These are phyloP conservation scores for Syncephalastrum racemosum DNA, from an alignment of 371 early-diverging fungal species.

Conservation along the genomic window DNA sequence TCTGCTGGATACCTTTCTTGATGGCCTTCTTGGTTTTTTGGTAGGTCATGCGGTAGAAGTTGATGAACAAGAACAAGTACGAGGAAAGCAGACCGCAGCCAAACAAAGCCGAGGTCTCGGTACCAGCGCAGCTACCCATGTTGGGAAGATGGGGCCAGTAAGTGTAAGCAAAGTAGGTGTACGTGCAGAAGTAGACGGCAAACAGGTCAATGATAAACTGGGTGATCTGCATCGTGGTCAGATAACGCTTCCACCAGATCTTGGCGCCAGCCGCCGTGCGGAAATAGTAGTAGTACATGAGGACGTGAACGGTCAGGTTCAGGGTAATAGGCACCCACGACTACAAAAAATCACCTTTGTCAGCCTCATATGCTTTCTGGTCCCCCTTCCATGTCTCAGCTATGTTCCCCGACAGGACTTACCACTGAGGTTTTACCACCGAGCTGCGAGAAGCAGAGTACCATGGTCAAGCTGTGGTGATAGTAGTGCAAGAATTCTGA, in stretches of 20 bases:
- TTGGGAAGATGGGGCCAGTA: slow-evolving; percentile 64
- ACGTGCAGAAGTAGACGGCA: slow-evolving; percentile 71
- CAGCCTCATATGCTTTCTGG: neutral
- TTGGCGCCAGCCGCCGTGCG: slow-evolving; percentile 76
- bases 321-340: slow-evolving; percentile 73
- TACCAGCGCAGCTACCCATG: slow-evolving; percentile 73
- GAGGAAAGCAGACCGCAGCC: slow-evolving; percentile 75
- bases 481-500: slow-evolving; percentile 80
- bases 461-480: slow-evolving; percentile 87
- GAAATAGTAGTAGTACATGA: slow-evolving; percentile 91
- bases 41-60: slow-evolving; percentile 84
- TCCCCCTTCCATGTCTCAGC: neutral
- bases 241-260: slow-evolving; percentile 89
- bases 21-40: slow-evolving; percentile 54
- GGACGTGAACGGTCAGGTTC: slow-evolving; percentile 85
- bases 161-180: slow-evolving; percentile 66
- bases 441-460: slow-evolving; percentile 53
- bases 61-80: slow-evolving; percentile 82
- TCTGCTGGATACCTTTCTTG: slow-evolving; percentile 20
- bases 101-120: slow-evolving; percentile 72
- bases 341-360: slow-evolving; percentile 11
- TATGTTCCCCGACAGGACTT: slow-evolving; percentile 19
- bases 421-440: slow-evolving; percentile 76
- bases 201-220: slow-evolving; percentile 84
- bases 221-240: slow-evolving; percentile 84